Evolutionary conservation across 192 early-diverging fungal genomes (phyloP).

Genomic region (Rhizophlyctis rosea): DNA sequence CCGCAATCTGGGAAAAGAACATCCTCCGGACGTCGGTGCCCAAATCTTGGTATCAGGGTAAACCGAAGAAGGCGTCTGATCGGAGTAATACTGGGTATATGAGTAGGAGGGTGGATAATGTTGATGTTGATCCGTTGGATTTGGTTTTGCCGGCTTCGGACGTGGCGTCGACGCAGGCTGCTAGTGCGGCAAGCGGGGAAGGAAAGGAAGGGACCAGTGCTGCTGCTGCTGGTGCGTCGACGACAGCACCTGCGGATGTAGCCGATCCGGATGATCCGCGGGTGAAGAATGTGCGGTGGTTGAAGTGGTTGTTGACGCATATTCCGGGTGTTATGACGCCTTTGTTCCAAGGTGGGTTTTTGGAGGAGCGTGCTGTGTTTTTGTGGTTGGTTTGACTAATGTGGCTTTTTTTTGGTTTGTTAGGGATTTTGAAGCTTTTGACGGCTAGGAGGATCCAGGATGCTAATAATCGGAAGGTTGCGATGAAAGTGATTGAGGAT

Average conservation of each 20-base stretch:
- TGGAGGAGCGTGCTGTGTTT: slow-evolving; percentile 17
- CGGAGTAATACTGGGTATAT: too few species aligned
- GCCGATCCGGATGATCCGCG: slow-evolving; percentile 52
- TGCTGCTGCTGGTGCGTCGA: neutral
- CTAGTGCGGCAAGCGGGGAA: too few species aligned
- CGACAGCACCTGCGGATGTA: slow-evolving; percentile 13
- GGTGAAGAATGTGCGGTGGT: slow-evolving; percentile 63
- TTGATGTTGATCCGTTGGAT: neutral
- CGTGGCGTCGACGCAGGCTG: too few species aligned
- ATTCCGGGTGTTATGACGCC: slow-evolving; percentile 61
- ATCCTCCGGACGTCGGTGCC: slow-evolving; percentile 57
- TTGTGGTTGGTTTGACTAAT: neutral
- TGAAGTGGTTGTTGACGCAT: slow-evolving; percentile 63
- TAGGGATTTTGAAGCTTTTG: slow-evolving; percentile 55
- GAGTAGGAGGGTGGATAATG: neutral
- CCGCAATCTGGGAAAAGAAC: slow-evolving; percentile 63
- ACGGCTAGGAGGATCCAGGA: slow-evolving; percentile 55
- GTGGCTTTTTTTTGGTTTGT: slow-evolving; percentile 25
- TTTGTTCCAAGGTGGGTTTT: slow-evolving; percentile 55
- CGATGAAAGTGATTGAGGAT: slow-evolving; percentile 57
- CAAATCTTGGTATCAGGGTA: slow-evolving; percentile 58
- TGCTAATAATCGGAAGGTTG: slow-evolving; percentile 40
- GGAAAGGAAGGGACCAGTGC: neutral
- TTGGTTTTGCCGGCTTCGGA: neutral
- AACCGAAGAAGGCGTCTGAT: slow-evolving; percentile 24